phyloP scores from a whole-genome alignment of 1,139 yeast species.

The Suhomyces bokatorum region DNA sequence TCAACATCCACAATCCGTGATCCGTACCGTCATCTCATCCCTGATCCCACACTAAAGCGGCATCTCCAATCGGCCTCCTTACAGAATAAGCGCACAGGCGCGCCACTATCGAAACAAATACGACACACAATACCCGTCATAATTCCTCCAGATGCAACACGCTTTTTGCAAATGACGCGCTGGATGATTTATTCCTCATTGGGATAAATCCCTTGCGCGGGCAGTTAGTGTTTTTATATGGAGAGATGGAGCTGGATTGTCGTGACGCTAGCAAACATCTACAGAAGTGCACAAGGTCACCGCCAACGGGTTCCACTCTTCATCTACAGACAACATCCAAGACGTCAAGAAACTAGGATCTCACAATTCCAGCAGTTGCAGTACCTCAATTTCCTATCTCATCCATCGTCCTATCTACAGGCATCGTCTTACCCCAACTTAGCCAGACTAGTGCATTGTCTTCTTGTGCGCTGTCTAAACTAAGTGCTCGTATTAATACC shows the following conservation, averaged over 20 bases:
- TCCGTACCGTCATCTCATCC: background rate
- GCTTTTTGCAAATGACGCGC: conserved; percentile 4
- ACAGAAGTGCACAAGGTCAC: too few species aligned
- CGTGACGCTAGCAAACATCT: too few species aligned
- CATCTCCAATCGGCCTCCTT: conserved; percentile 1
- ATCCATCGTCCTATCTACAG: too few species aligned
- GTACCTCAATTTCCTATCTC: too few species aligned
- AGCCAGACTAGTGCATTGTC: too few species aligned
- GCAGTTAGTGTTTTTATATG: conserved; percentile 1
- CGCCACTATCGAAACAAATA: background rate
- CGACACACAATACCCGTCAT: conserved; percentile 9
- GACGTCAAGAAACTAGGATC: too few species aligned
- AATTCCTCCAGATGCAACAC: conserved; percentile 3
- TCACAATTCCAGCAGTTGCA: too few species aligned
- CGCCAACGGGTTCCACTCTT: too few species aligned
- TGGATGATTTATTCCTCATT: conserved; percentile 5
- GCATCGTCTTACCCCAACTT: too few species aligned
- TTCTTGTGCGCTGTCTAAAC: background rate
- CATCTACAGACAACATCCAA: too few species aligned
- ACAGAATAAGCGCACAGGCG: background rate
- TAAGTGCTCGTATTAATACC: background rate
- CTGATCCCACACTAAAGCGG: background rate
- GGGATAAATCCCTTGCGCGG: conserved; percentile 1
- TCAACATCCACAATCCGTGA: too few species aligned
- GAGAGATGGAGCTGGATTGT: background rate